Conservation (phyloP, 345 rosid species). For the Eucalyptus polybractea region DNA sequence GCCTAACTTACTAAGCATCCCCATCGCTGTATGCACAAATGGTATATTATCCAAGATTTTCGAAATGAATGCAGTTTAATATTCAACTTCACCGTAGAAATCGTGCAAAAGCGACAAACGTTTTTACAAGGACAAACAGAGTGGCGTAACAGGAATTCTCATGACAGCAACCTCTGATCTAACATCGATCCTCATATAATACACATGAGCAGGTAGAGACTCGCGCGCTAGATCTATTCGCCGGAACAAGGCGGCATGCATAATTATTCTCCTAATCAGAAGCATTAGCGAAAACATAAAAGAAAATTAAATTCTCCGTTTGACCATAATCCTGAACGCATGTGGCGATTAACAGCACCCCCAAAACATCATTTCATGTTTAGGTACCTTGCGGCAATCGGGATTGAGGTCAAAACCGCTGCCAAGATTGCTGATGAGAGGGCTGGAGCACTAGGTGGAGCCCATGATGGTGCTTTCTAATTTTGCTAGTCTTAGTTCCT, state of each 20-base stretch:
- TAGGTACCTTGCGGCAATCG: background rate
- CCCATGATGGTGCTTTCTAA: background rate
- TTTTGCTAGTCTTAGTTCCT: background rate
- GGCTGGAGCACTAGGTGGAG: background rate
- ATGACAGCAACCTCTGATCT: background rate
- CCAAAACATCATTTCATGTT: background rate
- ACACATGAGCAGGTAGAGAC: background rate
- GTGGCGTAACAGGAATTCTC: background rate
- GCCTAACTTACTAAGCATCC: background rate
- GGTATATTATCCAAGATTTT: background rate
- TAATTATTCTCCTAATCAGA: background rate
- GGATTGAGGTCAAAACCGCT: background rate
- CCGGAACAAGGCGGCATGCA: background rate
- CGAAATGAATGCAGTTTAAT: background rate
- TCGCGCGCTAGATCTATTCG: background rate
- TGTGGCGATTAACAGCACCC: background rate
- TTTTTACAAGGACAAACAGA: background rate
- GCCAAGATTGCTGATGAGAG: background rate
- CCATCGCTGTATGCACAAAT: background rate
- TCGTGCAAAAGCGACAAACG: background rate
- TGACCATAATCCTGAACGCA: background rate
- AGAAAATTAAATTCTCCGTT: background rate
- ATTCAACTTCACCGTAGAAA: background rate
- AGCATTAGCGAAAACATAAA: background rate
- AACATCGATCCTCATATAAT: background rate